Base-by-base conservation (phyloP, 345 rosid species). In the Eucalyptus cloeziana region DNA sequence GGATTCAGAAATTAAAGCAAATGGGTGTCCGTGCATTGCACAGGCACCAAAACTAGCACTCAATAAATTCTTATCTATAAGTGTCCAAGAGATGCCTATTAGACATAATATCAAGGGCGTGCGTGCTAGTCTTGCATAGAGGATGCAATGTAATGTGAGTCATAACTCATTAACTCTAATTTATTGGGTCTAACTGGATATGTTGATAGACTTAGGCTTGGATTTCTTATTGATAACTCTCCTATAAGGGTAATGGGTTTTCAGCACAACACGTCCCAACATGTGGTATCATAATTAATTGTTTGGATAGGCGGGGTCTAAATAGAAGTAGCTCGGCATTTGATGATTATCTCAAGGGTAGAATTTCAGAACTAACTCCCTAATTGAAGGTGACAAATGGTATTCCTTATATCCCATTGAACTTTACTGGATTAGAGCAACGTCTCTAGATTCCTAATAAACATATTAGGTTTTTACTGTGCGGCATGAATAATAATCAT, bases 181-280 rank as follows among this genome's bases (percentile, higher is more conserved):
- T 19, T 71, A 17, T 8, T 17, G 3, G 13, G 5, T 69, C 6
- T 5, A 2, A 10, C 0, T 10, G 1, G 4, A 37, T 37, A 5
- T 71, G 12, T 71, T 37, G 7, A 71, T 9, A 10, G 7, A 71
- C 1, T 71, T 71, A 37, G 7, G 19, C 14, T 19, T 19, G 3
- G 3, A 7, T 12, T 37, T 11, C 24, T 40, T 33, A 4, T 69
- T 33, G 25, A 17, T 33, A 5, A 69, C 40, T 69, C 4, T 6
- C 12, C 0, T 2, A 10, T 5, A 9, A 71, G 22, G 14, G 12
- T 33, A 31, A 19, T 10, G 45, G 45, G 13, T 37, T 37, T 19
- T 5, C 3, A 37, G 6, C 3, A 2, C 14, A 71, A 2, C 14
- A 71, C 2, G 3, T 19, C 13, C 8, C 7, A 17, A 37, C 27